A percentile compares a stretch with the other conserved stretches of the same genome.
Conservation (phyloP, 2,329 filamentous ascomycete genomes). For the Biscogniauxia mediterranea region DNA sequence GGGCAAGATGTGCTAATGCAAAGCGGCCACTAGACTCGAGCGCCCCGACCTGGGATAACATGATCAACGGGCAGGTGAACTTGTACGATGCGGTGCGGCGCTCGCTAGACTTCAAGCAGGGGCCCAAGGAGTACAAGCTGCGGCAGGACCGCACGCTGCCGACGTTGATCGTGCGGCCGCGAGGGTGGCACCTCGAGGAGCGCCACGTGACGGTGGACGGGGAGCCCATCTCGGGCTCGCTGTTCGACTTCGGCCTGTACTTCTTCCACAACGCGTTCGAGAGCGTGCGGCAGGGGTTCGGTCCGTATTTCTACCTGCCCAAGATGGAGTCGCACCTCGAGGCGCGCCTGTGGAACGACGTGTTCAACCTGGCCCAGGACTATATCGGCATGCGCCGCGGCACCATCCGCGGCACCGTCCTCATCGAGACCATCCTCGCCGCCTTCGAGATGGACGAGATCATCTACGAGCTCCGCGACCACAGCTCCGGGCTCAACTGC, state of each 20-base stretch:
- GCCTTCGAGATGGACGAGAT: constrained; percentile 99
- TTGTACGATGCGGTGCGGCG: constrained; percentile 92
- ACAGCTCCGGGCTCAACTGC: constrained; percentile 95
- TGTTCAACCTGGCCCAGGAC: constrained; percentile 93
- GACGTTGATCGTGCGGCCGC: constrained; percentile 89
- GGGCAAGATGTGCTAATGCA: constrained; percentile 13
- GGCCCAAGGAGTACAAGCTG: constrained; percentile 94
- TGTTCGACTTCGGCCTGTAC: constrained; percentile 98
- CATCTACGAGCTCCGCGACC: constrained; percentile 97
- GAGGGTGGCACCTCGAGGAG: constrained; percentile 98
- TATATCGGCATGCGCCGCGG: constrained; percentile 85
- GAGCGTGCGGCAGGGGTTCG: constrained; percentile 76
- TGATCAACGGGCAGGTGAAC: constrained; percentile 98
- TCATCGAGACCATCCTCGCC: constrained; percentile 97
- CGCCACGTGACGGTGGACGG: constrained; percentile 96
- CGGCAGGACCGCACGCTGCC: constrained; percentile 82
- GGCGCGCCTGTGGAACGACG: constrained; percentile 97
- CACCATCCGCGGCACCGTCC: constrained; percentile 89
- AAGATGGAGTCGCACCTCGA: constrained; percentile 99
- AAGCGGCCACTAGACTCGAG: constrained; percentile 67
- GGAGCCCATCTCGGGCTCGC: constrained; percentile 84
- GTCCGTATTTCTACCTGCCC: constrained; percentile 96
- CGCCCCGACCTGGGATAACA: constrained; percentile 98
- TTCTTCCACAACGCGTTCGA: constrained; percentile 98
- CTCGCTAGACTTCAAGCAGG: constrained; percentile 95